Conservation (phyloP, 352 stramenopile genomes). For the Elongisporangium prolatum region DNA sequence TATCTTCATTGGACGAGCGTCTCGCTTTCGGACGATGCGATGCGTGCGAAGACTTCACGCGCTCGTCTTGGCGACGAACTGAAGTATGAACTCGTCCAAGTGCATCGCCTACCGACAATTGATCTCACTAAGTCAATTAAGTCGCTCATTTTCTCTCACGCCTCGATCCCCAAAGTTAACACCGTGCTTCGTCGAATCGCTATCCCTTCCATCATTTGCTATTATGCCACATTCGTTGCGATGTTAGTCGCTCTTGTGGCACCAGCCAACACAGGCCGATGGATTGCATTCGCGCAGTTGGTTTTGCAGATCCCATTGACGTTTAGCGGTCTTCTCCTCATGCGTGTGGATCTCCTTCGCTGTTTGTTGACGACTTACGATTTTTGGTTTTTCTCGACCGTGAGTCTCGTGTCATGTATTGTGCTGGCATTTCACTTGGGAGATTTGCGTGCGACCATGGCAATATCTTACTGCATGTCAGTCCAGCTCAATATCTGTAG, state of each 20-base stretch:
- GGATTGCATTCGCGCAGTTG: conserved; percentile 6
- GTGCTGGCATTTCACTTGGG: conserved; percentile 14
- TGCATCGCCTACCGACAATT: conserved; percentile 1
- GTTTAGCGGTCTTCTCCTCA: conserved; percentile 2
- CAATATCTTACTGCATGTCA: conserved; percentile 11
- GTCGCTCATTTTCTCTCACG: background rate
- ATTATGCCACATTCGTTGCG: conserved; percentile 1
- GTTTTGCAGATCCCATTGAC: conserved; percentile 3
- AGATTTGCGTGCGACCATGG: conserved; percentile 13
- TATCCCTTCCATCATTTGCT: background rate
- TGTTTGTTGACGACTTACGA: conserved; percentile 25
- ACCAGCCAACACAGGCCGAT: background rate
- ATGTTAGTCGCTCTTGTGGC: background rate
- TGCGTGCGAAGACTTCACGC: background rate
- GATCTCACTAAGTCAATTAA: conserved; percentile 5
- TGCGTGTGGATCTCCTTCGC: conserved; percentile 17
- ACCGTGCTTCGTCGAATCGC: background rate
- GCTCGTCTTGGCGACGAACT: background rate
- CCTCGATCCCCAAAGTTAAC: background rate
- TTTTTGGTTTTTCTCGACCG: conserved; percentile 31
- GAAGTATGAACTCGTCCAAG: conserved; percentile 4
- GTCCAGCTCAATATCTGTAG: conserved; percentile 22
- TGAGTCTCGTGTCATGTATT: conserved; percentile 9
- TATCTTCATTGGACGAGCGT: background rate
- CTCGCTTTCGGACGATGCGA: background rate